Evolutionary conservation across 179 eudicot genomes (phyloP), one percentile per base, ranked within the genome.

Genomic region (Sideroxylon spinosum): DNA sequence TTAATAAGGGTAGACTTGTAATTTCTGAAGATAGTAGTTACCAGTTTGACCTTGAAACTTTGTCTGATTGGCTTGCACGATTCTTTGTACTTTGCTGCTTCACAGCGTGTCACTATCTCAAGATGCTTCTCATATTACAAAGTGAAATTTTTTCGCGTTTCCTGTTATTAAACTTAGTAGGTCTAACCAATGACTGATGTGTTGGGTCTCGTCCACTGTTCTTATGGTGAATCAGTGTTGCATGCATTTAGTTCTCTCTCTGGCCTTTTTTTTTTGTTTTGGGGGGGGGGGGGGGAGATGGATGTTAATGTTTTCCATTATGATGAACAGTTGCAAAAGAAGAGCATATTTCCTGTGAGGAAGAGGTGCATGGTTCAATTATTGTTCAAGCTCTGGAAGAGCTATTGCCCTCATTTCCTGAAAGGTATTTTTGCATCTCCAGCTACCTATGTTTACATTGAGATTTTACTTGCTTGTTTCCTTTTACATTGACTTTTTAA

Each of bases 381-480:
- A 60, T 88, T 63, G 71, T 80, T 74, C 80, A 68, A 78, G 86
- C 85, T 37, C 86, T 84, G 80, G 79, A 61, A 37, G 68, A 86
- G 76, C 78, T 85, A 71, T 64, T 86, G 20, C 87, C 90, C 55
- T 81, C 86, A 67, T 86, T 88, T 62, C 63, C 87, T 57, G 64
- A 80, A 48, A 69, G 89, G 91, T 85, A 57, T 62, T 48, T 25
- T 65, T 70, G 72, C 74, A 78, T 76, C 22, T 78, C 57, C 23
- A 62, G 44, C 32, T 22, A 25, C 11, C 61, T 72, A 37, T n/a
- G 11, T 20, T 50, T 6, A 22, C 0, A 20, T 16, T 72, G 4
- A 26, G 14, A 63, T 63, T 63, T 72, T 55, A 29, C 3, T 5
- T 22, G 22, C 20, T 20, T 8, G 0, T 23, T 49, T 26, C 4